A percentile compares a stretch with the other conserved stretches of the same genome.
Evolutionary conservation across 108 stramenopile species (phyloP).

Genomic region (Seminavis robusta): DNA sequence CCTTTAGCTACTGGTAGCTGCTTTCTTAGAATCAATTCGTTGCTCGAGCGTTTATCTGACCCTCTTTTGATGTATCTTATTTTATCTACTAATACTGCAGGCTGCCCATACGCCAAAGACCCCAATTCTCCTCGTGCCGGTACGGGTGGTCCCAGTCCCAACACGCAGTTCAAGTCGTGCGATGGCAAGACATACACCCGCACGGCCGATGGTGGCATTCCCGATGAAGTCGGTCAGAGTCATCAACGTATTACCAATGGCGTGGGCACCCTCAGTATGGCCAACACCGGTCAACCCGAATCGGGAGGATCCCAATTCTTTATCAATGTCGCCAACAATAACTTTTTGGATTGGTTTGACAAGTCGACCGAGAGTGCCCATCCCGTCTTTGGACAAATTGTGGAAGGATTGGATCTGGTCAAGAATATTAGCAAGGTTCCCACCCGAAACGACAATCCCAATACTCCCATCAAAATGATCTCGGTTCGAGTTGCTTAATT

Average conservation of each 20-base stretch:
- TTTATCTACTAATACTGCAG: too few species aligned
- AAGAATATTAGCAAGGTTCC: conserved; percentile 48
- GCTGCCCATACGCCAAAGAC: conserved; percentile 58
- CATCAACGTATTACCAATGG: conserved; percentile 49
- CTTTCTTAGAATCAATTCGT: too few species aligned
- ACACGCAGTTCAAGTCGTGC: conserved; percentile 27
- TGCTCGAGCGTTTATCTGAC: too few species aligned
- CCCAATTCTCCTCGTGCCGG: conserved; percentile 48
- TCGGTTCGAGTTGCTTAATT: conserved; percentile 50
- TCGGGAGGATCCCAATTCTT: conserved; percentile 62
- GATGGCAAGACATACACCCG: conserved; percentile 36
- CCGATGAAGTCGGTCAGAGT: conserved; percentile 49
- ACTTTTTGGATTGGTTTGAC: conserved; percentile 75
- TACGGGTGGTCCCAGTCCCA: conserved; percentile 51
- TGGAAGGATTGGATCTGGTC: conserved; percentile 39
- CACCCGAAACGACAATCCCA: conserved; percentile 53
- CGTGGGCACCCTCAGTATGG: conserved; percentile 44
- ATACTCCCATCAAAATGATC: conserved; percentile 58
- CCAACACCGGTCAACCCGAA: conserved; percentile 37
- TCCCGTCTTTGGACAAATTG: conserved; percentile 73
- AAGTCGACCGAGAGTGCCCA: conserved; percentile 44
- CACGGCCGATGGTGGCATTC: conserved; percentile 47
- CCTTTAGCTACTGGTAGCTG: too few species aligned
- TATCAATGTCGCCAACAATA: conserved; percentile 68
- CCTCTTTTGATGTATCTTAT: too few species aligned